Evolutionary conservation across 1,284 basidiomycete species (phyloP).

Genomic region (Thelephora terrestris): DNA sequence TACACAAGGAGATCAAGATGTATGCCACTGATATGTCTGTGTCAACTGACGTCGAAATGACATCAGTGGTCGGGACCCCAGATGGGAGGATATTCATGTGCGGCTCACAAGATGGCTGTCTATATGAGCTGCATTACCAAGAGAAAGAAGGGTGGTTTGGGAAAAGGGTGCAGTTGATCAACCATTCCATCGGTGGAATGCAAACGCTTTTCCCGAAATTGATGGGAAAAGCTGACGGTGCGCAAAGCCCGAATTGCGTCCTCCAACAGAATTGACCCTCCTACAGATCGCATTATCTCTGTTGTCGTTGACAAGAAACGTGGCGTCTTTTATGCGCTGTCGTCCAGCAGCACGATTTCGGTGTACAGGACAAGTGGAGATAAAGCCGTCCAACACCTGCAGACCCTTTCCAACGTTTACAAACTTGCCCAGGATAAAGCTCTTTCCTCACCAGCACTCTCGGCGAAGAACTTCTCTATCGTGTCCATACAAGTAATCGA

Average conservation of each 20-base stretch:
- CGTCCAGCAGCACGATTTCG: conserved; percentile 58
- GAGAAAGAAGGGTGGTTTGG: conserved; percentile 91
- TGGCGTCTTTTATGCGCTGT: conserved; percentile 67
- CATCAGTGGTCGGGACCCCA: conserved; percentile 68
- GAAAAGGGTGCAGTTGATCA: conserved; percentile 72
- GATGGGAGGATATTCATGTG: conserved; percentile 89
- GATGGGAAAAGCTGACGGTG: conserved; percentile 49
- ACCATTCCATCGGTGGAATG: conserved; percentile 70
- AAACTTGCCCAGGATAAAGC: conserved; percentile 68
- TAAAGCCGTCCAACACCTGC: conserved; percentile 55
- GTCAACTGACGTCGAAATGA: conserved; percentile 76
- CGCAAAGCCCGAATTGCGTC: conserved; percentile 3
- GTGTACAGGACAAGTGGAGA: conserved; percentile 54
- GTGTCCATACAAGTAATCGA: conserved; percentile 55
- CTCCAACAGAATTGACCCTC: neutral
- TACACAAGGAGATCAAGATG: conserved; percentile 69
- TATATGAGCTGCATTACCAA: conserved; percentile 93
- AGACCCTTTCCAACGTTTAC: conserved; percentile 58
- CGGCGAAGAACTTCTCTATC: conserved; percentile 58
- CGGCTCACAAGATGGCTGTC: conserved; percentile 76
- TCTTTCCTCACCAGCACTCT: conserved; percentile 59
- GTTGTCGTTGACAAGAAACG: conserved; percentile 58
- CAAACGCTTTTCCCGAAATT: conserved; percentile 64
- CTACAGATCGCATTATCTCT: conserved; percentile 57
- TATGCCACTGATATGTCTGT: conserved; percentile 86